Base-by-base conservation (phyloP, 2,329 filamentous ascomycete species). In the Xylaria polymorpha region DNA sequence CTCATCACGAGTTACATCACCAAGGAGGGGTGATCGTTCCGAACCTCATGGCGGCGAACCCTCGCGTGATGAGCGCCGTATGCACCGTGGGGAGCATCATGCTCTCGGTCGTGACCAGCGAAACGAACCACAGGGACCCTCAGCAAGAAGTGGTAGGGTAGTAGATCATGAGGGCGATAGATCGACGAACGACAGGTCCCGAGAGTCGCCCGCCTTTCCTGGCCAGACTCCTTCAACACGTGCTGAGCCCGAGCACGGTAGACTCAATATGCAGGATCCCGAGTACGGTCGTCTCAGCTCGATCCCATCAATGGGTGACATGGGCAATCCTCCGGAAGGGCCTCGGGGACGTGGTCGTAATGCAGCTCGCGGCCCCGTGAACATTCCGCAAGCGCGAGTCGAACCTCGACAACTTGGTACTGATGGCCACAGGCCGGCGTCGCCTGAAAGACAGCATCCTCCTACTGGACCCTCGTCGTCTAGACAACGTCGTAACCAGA, bases 261-360 rank as follows among this genome's bases (percentile, higher is more conserved):
- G 85, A 70, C 73, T 84, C 22, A 82, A 81, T 64, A 85, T 87
- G 69, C 85, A 88, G 71, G 88, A 91, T 76, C 86, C 87, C 18
- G 88, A 87, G 65, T 90, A 90, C 73, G 89, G 89, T 35, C 86
- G 89, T 1, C 81, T 91, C 57, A 90, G 88, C 70, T 80, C 85
- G 1, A 83, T 85, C 59, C 81, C 84, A 58, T 81, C 82, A 29
- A 78, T 83, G 39, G 74, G 75, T 35, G 83, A 78, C 78, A 81
- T 73, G 48, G 61, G 69, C 32, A 83, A 80, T 48, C 79, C 86
- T 48, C 88, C 88, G 3, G 85, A 85, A n/a, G 88, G 87, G 1
- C 87, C 88, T 18, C 83, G 85, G 60, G 85, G 83, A 71, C 85
- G 83, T 74, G 86, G 83, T 67, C 81, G 80, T 68, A 83, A 80